Evolutionary conservation across 2,329 filamentous ascomycete genomes (phyloP).

Genomic region (Gyromitra esculenta): DNA sequence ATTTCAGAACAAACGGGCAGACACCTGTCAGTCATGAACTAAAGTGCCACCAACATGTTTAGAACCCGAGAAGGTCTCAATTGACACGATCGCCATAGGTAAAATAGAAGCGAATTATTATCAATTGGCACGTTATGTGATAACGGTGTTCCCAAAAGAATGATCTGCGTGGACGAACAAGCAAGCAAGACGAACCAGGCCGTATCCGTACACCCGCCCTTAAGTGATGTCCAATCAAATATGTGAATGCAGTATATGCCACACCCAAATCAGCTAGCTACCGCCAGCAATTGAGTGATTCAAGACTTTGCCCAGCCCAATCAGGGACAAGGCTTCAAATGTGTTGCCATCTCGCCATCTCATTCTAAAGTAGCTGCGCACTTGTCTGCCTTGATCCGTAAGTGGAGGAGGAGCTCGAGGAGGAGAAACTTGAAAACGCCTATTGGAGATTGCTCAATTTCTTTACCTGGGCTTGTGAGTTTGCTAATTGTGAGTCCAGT

Average conservation of each 20-base stretch:
- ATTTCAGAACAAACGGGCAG: not conserved
- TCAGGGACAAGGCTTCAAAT: not conserved
- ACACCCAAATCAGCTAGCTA: not conserved
- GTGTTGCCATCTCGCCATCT: not conserved
- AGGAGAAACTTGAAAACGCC: not conserved
- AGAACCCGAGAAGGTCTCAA: not conserved
- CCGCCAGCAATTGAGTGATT: not conserved
- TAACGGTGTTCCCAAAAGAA: constrained; percentile 23
- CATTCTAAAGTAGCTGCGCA: not conserved
- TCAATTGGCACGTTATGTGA: not conserved
- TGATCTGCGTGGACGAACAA: constrained; percentile 10
- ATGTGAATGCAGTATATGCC: not conserved
- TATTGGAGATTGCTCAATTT: not conserved
- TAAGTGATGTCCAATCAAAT: not conserved
- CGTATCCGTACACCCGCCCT: not conserved
- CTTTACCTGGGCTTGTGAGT: not conserved
- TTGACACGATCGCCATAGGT: not conserved
- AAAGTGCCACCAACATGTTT: not conserved
- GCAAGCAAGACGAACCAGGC: not conserved
- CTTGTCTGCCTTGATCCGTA: not conserved
- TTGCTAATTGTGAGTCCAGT: not conserved
- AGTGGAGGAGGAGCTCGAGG: not conserved
- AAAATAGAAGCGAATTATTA: not conserved
- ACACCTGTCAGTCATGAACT: not conserved
- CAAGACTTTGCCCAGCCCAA: constrained; percentile 6